Percentiles rank a stretch among this genome's conserved stretches.
Evolutionary conservation across 257 asterid species (phyloP).

Genomic region (Plantago major): DNA sequence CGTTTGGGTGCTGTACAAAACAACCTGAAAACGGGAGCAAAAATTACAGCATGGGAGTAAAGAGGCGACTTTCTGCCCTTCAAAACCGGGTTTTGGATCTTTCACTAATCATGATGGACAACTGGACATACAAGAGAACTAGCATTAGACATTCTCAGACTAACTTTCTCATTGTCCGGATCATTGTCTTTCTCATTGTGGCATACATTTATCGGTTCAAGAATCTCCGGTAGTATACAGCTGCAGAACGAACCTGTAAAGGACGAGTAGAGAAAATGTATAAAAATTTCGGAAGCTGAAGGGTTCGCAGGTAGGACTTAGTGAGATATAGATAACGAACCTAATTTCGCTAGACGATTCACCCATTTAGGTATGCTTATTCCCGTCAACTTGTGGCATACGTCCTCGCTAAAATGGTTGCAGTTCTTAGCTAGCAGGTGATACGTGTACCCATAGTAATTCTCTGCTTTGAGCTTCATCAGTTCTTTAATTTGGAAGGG

Average conservation of each 20-base stretch:
- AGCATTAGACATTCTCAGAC: slow-evolving; percentile 44
- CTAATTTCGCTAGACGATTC: slow-evolving; percentile 81
- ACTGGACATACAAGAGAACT: slow-evolving; percentile 50
- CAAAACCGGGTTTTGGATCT: neutral
- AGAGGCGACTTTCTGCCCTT: neutral
- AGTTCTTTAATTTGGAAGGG: slow-evolving; percentile 58
- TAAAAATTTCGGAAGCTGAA: neutral
- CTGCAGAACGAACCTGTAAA: slow-evolving; percentile 65
- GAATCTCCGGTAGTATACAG: slow-evolving; percentile 61
- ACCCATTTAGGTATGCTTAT: slow-evolving; percentile 80
- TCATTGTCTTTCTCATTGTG: slow-evolving; percentile 32
- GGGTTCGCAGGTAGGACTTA: neutral
- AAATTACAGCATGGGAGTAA: too few species aligned
- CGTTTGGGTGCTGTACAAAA: too few species aligned
- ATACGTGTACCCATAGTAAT: slow-evolving; percentile 68
- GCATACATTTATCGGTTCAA: slow-evolving; percentile 32
- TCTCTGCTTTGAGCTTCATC: slow-evolving; percentile 54
- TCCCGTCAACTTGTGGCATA: slow-evolving; percentile 71
- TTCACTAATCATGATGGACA: too few species aligned
- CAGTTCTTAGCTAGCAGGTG: slow-evolving; percentile 76
- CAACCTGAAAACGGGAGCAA: too few species aligned
- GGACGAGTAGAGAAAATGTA: neutral
- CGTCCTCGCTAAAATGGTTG: slow-evolving; percentile 83
- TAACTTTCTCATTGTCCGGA: slow-evolving; percentile 52
- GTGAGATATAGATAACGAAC: slow-evolving; percentile 26